phyloP scores from a whole-genome alignment of 805 yeast genomes.

The Priceomyces melissophilus region DNA sequence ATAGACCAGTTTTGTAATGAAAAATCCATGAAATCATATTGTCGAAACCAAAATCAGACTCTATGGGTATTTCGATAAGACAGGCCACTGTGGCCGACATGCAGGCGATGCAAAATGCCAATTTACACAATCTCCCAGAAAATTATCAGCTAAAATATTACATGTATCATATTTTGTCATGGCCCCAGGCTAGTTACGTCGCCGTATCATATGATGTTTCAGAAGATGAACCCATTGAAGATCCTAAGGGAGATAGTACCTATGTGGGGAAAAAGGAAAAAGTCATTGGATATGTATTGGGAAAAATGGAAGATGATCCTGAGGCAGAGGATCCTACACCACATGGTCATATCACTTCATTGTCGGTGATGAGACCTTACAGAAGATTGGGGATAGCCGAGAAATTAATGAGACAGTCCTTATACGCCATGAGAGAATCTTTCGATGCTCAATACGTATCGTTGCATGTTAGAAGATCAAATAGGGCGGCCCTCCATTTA shows the following conservation, averaged over 20 bases:
- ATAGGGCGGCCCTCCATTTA: constrained; percentile 89
- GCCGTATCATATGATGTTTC: constrained; percentile 69
- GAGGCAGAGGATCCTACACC: constrained; percentile 68
- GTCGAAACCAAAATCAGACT: neutral
- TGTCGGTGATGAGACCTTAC: constrained; percentile 93
- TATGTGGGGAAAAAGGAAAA: constrained; percentile 68
- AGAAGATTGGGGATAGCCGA: constrained; percentile 95
- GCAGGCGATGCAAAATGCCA: constrained; percentile 95
- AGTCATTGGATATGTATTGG: constrained; percentile 92
- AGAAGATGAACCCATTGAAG: constrained; percentile 31
- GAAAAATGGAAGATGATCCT: constrained; percentile 95
- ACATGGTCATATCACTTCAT: constrained; percentile 91
- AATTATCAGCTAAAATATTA: constrained; percentile 90
- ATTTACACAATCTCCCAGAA: constrained; percentile 88
- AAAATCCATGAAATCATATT: neutral
- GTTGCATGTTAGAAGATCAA: constrained; percentile 89
- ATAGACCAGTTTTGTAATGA: too few relatives aligned
- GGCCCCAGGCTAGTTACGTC: constrained; percentile 98
- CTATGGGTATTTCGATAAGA: constrained; percentile 83
- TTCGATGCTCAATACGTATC: constrained; percentile 82
- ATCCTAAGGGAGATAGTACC: constrained; percentile 59
- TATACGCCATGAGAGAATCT: constrained; percentile 76
- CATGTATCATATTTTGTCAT: constrained; percentile 86
- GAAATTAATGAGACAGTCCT: constrained; percentile 78
- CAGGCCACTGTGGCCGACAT: constrained; percentile 82